These are phyloP conservation scores for Suillus clintonianus DNA, from an alignment of 768 basidiomycete genomes.

Conservation along the genomic window DNA sequence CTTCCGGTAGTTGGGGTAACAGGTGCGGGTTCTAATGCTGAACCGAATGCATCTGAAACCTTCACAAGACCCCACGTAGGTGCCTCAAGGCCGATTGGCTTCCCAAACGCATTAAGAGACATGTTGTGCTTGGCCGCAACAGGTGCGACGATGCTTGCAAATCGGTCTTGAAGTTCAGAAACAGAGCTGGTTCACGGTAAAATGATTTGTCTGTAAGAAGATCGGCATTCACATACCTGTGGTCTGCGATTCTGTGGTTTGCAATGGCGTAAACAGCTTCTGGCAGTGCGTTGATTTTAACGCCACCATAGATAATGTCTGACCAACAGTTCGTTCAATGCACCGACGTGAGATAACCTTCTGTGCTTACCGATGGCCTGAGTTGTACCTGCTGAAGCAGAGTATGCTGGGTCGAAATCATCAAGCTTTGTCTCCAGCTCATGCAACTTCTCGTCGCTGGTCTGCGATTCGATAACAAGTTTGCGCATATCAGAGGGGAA, in stretches of 20 bases:
- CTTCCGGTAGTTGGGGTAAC: slow-evolving; percentile 40
- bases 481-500: slow-evolving; percentile 26
- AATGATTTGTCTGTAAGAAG: neutral
- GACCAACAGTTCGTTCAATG: slow-evolving; percentile 29
- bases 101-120: slow-evolving; percentile 43
- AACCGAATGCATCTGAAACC: slow-evolving; percentile 37
- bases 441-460: slow-evolving; percentile 19
- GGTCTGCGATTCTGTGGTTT: slow-evolving; percentile 36
- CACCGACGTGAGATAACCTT: slow-evolving; percentile 28
- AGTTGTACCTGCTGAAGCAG: slow-evolving; percentile 24
- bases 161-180: slow-evolving; percentile 14
- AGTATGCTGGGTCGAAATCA: slow-evolving; percentile 22
- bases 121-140: slow-evolving; percentile 39
- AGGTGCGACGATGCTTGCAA: slow-evolving; percentile 8
- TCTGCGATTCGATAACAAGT: slow-evolving; percentile 23
- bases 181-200: slow-evolving; percentile 9
- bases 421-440: slow-evolving; percentile 17
- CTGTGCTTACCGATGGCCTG: slow-evolving; percentile 29
- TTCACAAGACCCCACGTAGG: slow-evolving; percentile 37
- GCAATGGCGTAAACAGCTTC: slow-evolving; percentile 40
- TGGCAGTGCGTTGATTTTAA: slow-evolving; percentile 50
- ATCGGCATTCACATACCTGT: slow-evolving; percentile 20
- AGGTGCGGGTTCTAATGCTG: slow-evolving; percentile 42
- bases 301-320: slow-evolving; percentile 44
- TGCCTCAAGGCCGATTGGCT: slow-evolving; percentile 20